Conservation (phyloP, 2,329 filamentous ascomycete species). For the Monilinia laxa region DNA sequence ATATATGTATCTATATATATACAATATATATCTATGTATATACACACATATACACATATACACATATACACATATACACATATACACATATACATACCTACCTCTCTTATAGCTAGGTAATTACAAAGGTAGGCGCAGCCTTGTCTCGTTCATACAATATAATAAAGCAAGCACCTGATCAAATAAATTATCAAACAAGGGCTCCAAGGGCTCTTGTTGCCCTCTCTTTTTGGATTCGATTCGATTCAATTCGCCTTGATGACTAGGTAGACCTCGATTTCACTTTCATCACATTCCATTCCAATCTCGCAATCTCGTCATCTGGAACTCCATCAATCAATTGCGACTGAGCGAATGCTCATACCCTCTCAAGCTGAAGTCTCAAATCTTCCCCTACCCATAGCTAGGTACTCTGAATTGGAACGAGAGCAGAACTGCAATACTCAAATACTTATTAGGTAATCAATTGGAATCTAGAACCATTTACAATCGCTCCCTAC, state of each 20-base stretch:
- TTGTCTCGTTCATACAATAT: slow-evolving; percentile 4
- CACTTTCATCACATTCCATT: not conserved
- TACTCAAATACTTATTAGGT: slow-evolving; percentile 4
- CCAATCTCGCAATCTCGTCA: not conserved
- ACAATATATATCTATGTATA: no score
- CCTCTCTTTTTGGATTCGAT: not conserved
- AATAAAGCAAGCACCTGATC: slow-evolving; percentile 14
- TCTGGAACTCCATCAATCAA: not conserved
- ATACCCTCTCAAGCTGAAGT: not conserved
- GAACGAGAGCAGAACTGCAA: not conserved
- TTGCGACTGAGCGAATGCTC: not conserved
- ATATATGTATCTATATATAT: no score
- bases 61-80: no score
- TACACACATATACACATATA: no score
- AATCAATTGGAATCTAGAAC: slow-evolving; percentile 9
- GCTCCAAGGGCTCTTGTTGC: not conserved
- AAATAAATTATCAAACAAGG: not conserved
- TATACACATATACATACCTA: not conserved
- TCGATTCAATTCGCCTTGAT: not conserved
- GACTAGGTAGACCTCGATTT: not conserved
- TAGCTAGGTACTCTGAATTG: not conserved
- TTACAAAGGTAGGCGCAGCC: slow-evolving; percentile 2
- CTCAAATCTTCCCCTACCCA: no score
- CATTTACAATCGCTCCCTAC: not conserved
- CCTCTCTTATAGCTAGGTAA: no score